phyloP scores from a whole-genome alignment of 495 filamentous ascomycete genomes.

The Hyaloscypha bicolor region DNA sequence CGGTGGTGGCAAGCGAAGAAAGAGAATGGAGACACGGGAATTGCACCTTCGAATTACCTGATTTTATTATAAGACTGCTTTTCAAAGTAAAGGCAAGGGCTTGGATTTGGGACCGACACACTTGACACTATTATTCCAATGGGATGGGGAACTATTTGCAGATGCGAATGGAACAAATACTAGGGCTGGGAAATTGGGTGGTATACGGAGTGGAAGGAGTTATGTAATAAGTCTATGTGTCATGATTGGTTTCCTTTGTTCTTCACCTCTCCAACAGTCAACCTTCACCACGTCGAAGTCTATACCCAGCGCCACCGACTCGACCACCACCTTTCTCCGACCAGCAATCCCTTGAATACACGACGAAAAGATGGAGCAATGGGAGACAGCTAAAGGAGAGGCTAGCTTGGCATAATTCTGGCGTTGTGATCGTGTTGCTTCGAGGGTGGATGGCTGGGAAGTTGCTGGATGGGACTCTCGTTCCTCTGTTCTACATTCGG shows the following conservation, averaged over 20 bases:
- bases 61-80: conserved; percentile 75
- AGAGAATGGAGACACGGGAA: conserved; percentile 91
- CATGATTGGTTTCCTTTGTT: conserved; percentile 23
- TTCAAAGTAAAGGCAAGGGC: not conserved
- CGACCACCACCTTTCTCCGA: not conserved
- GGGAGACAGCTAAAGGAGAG: not conserved
- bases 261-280: not conserved
- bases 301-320: not conserved
- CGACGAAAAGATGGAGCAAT: not conserved
- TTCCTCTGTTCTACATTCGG: conserved; percentile 1
- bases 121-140: conserved; percentile 1
- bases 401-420: not conserved
- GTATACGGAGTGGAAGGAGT: conserved; percentile 18
- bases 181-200: conserved; percentile 1
- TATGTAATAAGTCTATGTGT: conserved; percentile 31
- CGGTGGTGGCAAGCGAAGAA: conserved; percentile 99
- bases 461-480: not conserved
- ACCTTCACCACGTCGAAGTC: not conserved
- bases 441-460: not conserved
- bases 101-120: conserved; percentile 3
- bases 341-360: not conserved
- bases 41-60: conserved; percentile 96
- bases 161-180: conserved; percentile 6
- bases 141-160: conserved; percentile 3
- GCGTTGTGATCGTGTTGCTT: not conserved